phyloP scores from a whole-genome alignment of 192 early-diverging fungal genomes.

The Linnemannia zychae region DNA sequence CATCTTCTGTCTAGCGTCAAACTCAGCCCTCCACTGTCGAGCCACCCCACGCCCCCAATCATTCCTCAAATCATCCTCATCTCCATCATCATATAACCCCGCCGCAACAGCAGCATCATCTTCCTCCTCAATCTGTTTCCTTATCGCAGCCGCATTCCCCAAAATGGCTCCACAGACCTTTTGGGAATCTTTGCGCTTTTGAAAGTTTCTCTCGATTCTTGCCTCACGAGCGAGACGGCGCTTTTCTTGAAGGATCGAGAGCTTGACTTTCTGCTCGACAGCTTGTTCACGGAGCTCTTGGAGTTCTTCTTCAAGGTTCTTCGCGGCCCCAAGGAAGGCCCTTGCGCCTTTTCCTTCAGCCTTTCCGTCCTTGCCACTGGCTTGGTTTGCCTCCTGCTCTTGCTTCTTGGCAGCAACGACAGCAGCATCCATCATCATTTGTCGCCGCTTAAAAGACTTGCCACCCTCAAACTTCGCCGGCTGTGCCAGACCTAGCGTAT shows the following conservation, averaged over 20 bases:
- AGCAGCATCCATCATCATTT: conserved; percentile 1
- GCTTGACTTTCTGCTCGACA: neutral
- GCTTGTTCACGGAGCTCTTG: too few species aligned
- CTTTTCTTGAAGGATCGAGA: neutral
- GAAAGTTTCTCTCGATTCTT: neutral
- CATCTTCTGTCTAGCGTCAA: neutral
- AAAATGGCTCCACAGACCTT: neutral
- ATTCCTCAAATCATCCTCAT: too few species aligned
- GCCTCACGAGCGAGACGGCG: too few species aligned
- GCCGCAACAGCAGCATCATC: too few species aligned
- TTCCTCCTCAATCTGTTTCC: too few species aligned
- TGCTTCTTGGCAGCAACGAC: neutral
- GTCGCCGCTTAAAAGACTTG: neutral
- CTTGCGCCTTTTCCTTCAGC: neutral
- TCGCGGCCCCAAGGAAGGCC: too few species aligned
- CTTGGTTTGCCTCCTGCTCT: neutral
- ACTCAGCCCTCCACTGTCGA: neutral
- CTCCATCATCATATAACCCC: too few species aligned
- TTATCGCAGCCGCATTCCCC: too few species aligned
- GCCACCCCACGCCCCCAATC: too few species aligned
- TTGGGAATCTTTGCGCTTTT: neutral
- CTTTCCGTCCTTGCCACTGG: neutral
- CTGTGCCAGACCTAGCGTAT: neutral
- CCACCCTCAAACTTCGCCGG: neutral
- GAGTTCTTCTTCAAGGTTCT: too few species aligned